phyloP scores from a whole-genome alignment of 1,284 basidiomycete genomes.

The Ceratobasidium theobromae region DNA sequence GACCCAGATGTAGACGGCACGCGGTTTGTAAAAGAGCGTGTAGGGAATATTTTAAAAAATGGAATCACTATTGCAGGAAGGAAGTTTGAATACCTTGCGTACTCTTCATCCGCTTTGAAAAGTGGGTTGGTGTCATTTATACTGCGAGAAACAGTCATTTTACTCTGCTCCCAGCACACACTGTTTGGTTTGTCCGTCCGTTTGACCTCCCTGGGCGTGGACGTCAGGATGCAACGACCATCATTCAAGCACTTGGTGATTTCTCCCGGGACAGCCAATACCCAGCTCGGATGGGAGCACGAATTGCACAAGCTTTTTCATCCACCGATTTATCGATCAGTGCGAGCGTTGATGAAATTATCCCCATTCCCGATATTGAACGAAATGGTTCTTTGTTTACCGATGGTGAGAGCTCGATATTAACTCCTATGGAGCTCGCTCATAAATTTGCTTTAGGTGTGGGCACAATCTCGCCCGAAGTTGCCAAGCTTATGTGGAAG shows the following conservation, averaged over 20 bases:
- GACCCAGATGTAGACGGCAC: constrained; percentile 55
- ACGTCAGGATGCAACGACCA: constrained; percentile 47
- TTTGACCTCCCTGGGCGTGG: constrained; percentile 45
- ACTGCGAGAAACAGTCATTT: not conserved
- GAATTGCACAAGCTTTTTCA: constrained; percentile 71
- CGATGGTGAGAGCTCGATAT: constrained; percentile 44
- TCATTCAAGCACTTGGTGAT: constrained; percentile 56
- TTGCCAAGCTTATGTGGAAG: constrained; percentile 58
- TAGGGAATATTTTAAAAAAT: constrained; percentile 48
- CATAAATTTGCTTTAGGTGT: constrained; percentile 53
- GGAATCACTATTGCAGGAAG: constrained; percentile 55
- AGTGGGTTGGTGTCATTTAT: not conserved
- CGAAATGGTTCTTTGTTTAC: constrained; percentile 45
- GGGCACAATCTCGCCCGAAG: constrained; percentile 60
- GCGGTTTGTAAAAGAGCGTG: constrained; percentile 49
- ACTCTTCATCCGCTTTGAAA: constrained; percentile 54
- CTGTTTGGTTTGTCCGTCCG: constrained; percentile 61
- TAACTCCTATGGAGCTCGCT: not conserved
- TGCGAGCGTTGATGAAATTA: constrained; percentile 56
- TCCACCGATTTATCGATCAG: constrained; percentile 62
- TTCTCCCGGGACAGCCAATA: constrained; percentile 55
- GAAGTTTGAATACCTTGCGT: constrained; percentile 58
- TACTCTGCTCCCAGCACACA: constrained; percentile 40
- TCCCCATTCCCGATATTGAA: constrained; percentile 51
- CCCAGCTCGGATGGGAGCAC: constrained; percentile 68